phyloP scores from a whole-genome alignment of 768 basidiomycete species.

The Termitomyces sp. region DNA sequence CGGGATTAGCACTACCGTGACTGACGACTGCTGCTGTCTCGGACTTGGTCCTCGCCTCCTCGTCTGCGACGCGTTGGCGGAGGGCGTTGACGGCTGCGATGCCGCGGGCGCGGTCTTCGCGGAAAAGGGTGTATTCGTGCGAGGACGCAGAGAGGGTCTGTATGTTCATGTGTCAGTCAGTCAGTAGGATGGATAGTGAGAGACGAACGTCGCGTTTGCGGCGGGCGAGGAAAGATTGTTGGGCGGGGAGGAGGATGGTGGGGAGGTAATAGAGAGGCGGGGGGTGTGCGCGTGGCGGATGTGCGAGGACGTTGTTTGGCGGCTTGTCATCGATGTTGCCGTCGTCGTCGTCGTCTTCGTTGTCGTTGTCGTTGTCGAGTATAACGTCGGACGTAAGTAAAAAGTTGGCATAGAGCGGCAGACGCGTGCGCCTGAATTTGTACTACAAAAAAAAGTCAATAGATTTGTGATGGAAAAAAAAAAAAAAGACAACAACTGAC shows the following conservation, averaged over 20 bases:
- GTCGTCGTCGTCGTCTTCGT: slow-evolving; percentile 20
- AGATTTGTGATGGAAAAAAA: no score
- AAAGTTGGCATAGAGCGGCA: slow-evolving; percentile 73
- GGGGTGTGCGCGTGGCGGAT: slow-evolving; percentile 59
- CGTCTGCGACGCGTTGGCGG: slow-evolving; percentile 60
- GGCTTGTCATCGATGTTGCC: no score
- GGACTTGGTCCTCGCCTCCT: slow-evolving; percentile 36
- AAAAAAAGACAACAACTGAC: slow-evolving; percentile 43
- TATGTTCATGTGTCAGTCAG: not conserved
- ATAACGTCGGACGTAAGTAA: slow-evolving; percentile 69
- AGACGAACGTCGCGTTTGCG: slow-evolving; percentile 56
- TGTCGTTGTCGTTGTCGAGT: slow-evolving; percentile 27
- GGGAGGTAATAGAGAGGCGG: slow-evolving; percentile 78
- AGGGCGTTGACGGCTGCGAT: slow-evolving; percentile 58
- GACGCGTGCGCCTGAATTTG: slow-evolving; percentile 64
- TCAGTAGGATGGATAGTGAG: not conserved
- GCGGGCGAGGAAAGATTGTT: slow-evolving; percentile 59
- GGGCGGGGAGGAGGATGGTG: slow-evolving; percentile 56
- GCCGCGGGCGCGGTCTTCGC: slow-evolving; percentile 49
- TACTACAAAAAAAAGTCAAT: slow-evolving; percentile 46
- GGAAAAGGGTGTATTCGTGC: slow-evolving; percentile 65
- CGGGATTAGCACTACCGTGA: no score
- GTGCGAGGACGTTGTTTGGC: slow-evolving; percentile 31
- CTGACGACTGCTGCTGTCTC: no score
- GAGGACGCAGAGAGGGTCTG: slow-evolving; percentile 60